Conservation (phyloP, 1,139 yeast species). For the Sugiyamaella pinicola region DNA sequence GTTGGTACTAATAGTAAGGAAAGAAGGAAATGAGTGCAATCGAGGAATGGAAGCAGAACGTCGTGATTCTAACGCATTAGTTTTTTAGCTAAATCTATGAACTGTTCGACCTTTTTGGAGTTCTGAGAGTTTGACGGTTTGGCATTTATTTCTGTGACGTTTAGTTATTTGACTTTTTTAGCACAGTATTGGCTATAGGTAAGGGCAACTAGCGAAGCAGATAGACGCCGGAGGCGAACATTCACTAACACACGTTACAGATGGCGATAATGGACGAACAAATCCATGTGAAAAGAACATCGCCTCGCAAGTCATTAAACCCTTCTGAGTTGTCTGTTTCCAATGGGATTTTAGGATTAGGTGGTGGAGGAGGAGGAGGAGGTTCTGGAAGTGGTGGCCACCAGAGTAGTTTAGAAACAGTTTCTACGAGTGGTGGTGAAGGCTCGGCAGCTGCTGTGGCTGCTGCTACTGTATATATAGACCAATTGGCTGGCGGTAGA, state of each 20-base stretch:
- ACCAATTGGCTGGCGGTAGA: slow-evolving; percentile 12
- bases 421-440: not conserved
- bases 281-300: slow-evolving; percentile 15
- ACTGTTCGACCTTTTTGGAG: not conserved
- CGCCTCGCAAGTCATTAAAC: slow-evolving; percentile 17
- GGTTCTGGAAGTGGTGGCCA: not conserved
- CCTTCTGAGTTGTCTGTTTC: slow-evolving; percentile 13
- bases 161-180: not conserved
- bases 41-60: not conserved
- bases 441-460: slow-evolving; percentile 17
- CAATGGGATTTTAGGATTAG: slow-evolving; percentile 7
- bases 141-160: not conserved
- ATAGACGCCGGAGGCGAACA: not conserved
- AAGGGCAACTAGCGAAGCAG: slow-evolving; percentile 1
- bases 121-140: not conserved
- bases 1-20: not conserved
- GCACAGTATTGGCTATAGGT: slow-evolving; percentile 1
- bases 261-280: slow-evolving; percentile 17
- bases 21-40: not conserved
- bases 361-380: slow-evolving; percentile 4
- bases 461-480: slow-evolving; percentile 9
- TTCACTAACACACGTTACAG: slow-evolving; percentile 2
- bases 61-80: too few species aligned
- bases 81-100: not conserved
- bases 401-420: not conserved